Base-by-base conservation (phyloP, 768 basidiomycete genomes). In the Leccinum disarticulatum region DNA sequence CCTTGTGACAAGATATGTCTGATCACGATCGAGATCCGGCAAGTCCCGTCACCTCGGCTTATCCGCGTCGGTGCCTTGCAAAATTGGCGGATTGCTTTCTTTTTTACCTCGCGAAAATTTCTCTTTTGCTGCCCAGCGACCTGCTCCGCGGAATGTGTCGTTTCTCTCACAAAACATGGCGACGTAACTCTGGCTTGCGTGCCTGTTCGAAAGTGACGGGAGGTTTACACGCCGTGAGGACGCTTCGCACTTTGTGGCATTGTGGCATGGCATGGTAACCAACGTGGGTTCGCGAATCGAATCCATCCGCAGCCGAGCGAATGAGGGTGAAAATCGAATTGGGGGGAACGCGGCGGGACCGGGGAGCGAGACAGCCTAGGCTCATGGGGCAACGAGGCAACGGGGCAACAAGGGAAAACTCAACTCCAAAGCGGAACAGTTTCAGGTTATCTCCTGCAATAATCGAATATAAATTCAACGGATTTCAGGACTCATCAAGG, bases 21-120 rank as follows among this genome's bases (percentile, higher is more conserved):
- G 49, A 62, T 69, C 67, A 46, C 43, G 62, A 70, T 70, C 62
- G 54, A 58, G 27, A 49, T 19, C 60, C 69, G 68, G 69, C 64
- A 69, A 66, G 28, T 56, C 15, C 69, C 69, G 69, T 51, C 4
- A 36, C 50, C n/a, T 62, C 38, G 25, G 35, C 58, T 61, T 54
- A 43, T 43, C 57, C 57, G 61, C 65, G 62, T 65, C 63, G 65
- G 68, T 68, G 64, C 68, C 67, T 69, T 46, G 58, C 28, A 57
- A 43, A 54, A 61, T 61, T 14, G 51, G 49, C 15, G 55, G 56
- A 11, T 17, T 11, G 19, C 41, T 13, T 55, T 41, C 17, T 11
- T 4, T 9, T 43, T 43, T 33, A 33, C 47, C 36, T 19, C 19
- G 43, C 6, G 43, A 46, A 11, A 5, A 6, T 19, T 19, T 19